Conservation (phyloP, 2,329 filamentous ascomycete species). For the Didymella keratinophila region DNA sequence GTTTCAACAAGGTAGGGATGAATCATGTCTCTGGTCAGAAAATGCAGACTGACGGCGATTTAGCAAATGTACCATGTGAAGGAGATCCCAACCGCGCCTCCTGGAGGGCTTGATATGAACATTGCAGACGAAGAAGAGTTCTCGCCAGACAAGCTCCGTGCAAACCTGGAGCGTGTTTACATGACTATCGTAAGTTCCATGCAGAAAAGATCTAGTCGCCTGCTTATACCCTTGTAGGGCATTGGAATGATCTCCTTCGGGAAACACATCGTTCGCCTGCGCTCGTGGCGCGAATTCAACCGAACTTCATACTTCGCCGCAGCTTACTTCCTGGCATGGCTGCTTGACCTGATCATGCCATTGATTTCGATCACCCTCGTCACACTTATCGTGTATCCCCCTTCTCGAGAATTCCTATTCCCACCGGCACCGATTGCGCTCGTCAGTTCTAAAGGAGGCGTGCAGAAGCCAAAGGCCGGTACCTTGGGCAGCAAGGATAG, state of each 20-base stretch:
- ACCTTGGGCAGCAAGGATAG: conserved; percentile 79
- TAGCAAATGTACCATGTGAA: conserved; percentile 75
- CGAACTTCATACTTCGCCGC: conserved; percentile 72
- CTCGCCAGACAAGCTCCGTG: conserved; percentile 81
- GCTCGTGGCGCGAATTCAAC: conserved; percentile 78
- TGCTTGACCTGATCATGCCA: conserved; percentile 74
- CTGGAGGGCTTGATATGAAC: conserved; percentile 79
- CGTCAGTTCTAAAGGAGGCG: conserved; percentile 72
- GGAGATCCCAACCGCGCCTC: conserved; percentile 65
- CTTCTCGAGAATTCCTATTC: conserved; percentile 70
- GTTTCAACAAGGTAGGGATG: conserved; percentile 72
- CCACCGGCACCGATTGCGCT: conserved; percentile 79
- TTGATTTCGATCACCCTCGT: conserved; percentile 66
- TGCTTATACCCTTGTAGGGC: conserved; percentile 47
- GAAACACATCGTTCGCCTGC: conserved; percentile 78
- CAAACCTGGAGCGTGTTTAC: conserved; percentile 80
- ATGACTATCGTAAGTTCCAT: conserved; percentile 68
- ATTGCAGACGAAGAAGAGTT: conserved; percentile 85
- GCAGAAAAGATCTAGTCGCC: accelerated
- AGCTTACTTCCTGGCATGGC: conserved; percentile 72
- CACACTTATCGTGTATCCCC: conserved; percentile 70
- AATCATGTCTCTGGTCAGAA: too few relatives aligned
- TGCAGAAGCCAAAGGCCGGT: conserved; percentile 79
- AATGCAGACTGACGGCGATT: conserved; percentile 31
- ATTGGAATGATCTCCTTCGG: conserved; percentile 70